Evolutionary conservation across 2,329 filamentous ascomycete species (phyloP).

Genomic region (Pleoardoris graminearum): DNA sequence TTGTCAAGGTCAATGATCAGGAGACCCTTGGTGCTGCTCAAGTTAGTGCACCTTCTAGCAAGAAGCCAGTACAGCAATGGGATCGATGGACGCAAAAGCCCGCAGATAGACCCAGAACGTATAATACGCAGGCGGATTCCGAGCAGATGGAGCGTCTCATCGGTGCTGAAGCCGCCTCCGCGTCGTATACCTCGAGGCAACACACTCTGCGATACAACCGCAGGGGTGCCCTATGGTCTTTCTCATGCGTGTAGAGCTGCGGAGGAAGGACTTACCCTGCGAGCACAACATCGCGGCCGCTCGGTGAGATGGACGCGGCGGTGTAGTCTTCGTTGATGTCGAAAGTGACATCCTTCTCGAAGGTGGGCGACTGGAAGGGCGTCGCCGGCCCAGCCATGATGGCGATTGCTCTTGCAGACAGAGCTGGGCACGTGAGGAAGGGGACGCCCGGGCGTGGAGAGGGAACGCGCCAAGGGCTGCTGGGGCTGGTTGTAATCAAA

Average conservation of each 20-base stretch:
- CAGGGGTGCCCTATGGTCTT: neutral
- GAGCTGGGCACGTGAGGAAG: conserved; percentile 15
- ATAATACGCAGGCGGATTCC: too few species aligned
- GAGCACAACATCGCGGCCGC: conserved; percentile 84
- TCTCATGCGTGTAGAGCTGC: neutral
- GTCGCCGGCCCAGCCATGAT: conserved; percentile 42
- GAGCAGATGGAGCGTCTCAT: too few species aligned
- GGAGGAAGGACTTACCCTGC: conserved; percentile 62
- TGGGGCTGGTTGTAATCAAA: neutral
- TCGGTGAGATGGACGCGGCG: conserved; percentile 90
- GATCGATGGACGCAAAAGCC: neutral
- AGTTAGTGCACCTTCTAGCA: neutral
- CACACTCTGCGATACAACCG: too few species aligned
- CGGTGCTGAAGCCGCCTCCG: too few species aligned
- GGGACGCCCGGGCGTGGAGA: neutral
- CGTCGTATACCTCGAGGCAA: too few species aligned
- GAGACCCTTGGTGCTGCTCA: conserved; percentile 72
- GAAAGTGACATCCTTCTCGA: conserved; percentile 82
- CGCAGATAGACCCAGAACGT: neutral
- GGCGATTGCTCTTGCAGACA: conserved; percentile 19
- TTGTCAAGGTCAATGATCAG: conserved; percentile 92
- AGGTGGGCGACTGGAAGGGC: conserved; percentile 83
- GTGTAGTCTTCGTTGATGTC: conserved; percentile 78
- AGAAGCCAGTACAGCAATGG: neutral
- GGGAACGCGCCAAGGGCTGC: neutral